Base-by-base conservation (phyloP, 768 basidiomycete genomes). In the Rickenella mellea region DNA sequence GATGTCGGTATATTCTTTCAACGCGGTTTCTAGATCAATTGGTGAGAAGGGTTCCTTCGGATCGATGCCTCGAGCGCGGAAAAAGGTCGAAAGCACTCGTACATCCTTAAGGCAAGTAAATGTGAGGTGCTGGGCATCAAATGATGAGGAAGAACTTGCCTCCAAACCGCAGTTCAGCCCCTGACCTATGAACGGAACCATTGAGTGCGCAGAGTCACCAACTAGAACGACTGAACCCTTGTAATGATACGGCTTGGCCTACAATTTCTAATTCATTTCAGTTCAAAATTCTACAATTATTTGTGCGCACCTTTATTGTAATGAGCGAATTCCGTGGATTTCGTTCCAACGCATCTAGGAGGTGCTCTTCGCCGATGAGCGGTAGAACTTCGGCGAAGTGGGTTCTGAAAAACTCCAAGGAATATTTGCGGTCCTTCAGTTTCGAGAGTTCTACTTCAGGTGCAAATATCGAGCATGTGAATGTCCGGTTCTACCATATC, bases 151-250 rank as follows among this genome's bases (percentile, higher is more conserved):
- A n/a, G n/a, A n/a, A n/a, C n/a, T n/a, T n/a, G n/a, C n/a, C n/a
- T n/a, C 94, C 40, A 99, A 74, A 14, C 94, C 94, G 56, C 93
- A 96, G 57, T 99, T 99, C 52, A 98, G 73, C 29, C 94, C 94
- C 70, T 99, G 94, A 31, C 94, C 87, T 59, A 86, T 91, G 66
- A 92, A 93, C 48, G 94, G 93, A 14, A 93, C 92, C 92, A 98
- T 97, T 31, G 89, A 85, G 62, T 99, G 94, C 9, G 91, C 89
- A 29, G 94, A 83, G 61, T 99, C 94, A 43, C 94, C 94, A 39
- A 99, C 64, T 42, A 98, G 74, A 28, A 98, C 72, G 48, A 71
- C 88, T 52, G 85, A 74, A 65, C 89, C 88, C 64, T 76, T 74
- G 70, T 89, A 89, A 62, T 94, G 90, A 63, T 92, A 92, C 39